A percentile compares a stretch with the other conserved stretches of the same genome.
These are phyloP conservation scores for Exophiala sideris DNA, from an alignment of 2,329 filamentous ascomycete genomes.

Conservation along the genomic window DNA sequence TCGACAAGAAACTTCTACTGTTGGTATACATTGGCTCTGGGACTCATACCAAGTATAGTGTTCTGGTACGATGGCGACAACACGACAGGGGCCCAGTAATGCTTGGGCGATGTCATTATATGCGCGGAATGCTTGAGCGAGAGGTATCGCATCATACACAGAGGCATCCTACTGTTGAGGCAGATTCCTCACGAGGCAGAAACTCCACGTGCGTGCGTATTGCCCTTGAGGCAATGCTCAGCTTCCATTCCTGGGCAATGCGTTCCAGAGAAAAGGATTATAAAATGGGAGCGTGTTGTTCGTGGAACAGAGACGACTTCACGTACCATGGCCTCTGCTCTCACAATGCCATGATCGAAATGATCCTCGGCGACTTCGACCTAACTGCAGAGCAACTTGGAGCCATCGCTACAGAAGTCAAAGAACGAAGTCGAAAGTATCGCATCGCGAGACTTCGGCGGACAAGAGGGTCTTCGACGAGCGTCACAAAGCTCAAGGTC, in stretches of 20 bases:
- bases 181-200: background rate
- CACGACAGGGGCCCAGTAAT: background rate
- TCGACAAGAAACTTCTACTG: background rate
- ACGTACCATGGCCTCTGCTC: background rate
- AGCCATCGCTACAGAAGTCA: background rate
- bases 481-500: background rate
- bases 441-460: background rate
- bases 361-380: background rate
- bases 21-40: background rate
- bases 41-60: background rate
- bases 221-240: background rate
- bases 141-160: background rate
- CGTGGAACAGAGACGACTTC: background rate
- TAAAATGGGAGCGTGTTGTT: background rate
- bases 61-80: background rate
- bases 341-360: background rate
- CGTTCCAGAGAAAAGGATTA: background rate
- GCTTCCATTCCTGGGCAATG: slow-evolving; percentile 2
- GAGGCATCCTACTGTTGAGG: background rate
- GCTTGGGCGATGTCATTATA: background rate
- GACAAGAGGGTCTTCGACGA: background rate
- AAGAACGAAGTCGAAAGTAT: background rate
- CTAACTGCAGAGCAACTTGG: background rate
- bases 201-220: background rate
- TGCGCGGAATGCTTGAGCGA: background rate